Percentiles rank a stretch among this genome's conserved stretches.
Evolutionary conservation across 306 rosid genomes (phyloP).

Genomic region (Vigna reflexopilosa): DNA sequence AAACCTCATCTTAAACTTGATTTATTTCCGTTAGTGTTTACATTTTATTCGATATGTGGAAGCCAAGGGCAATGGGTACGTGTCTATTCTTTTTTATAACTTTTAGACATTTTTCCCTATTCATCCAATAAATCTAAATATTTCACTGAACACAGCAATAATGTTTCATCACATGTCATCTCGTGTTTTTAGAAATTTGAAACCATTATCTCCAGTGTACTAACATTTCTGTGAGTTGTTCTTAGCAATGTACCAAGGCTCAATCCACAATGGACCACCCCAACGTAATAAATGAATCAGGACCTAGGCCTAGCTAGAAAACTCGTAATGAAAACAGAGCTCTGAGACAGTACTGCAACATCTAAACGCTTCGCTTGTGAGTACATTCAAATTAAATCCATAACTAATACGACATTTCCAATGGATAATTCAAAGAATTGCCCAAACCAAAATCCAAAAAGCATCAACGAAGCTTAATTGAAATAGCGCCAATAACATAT

Average conservation of each 20-base stretch:
- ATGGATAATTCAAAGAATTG: not conserved
- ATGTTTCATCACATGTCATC: no score
- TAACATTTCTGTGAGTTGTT: not conserved
- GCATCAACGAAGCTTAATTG: not conserved
- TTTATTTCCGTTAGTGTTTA: not conserved
- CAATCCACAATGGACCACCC: slow-evolving; percentile 1
- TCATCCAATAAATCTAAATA: slow-evolving; percentile 25
- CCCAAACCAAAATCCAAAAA: slow-evolving; percentile 14
- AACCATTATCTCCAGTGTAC: not conserved
- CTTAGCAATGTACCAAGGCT: slow-evolving; percentile 18
- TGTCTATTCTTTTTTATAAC: not conserved
- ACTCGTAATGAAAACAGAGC: not conserved
- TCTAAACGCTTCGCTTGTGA: slow-evolving; percentile 15
- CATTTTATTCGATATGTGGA: not conserved
- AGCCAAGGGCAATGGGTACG: not conserved
- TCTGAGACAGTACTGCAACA: slow-evolving; percentile 8
- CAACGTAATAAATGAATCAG: slow-evolving; percentile 19
- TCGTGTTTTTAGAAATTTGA: slow-evolving; percentile 1
- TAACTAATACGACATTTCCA: slow-evolving; percentile 16
- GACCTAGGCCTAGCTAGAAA: slow-evolving; percentile 7
- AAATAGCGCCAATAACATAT: not conserved
- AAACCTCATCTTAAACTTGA: not conserved
- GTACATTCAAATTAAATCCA: slow-evolving; percentile 18
- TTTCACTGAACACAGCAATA: not conserved
- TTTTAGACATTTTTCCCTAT: not conserved